Evolutionary conservation across 176 grass and related monocot genomes (phyloP).

Genomic region (Microstegium vimineum): DNA sequence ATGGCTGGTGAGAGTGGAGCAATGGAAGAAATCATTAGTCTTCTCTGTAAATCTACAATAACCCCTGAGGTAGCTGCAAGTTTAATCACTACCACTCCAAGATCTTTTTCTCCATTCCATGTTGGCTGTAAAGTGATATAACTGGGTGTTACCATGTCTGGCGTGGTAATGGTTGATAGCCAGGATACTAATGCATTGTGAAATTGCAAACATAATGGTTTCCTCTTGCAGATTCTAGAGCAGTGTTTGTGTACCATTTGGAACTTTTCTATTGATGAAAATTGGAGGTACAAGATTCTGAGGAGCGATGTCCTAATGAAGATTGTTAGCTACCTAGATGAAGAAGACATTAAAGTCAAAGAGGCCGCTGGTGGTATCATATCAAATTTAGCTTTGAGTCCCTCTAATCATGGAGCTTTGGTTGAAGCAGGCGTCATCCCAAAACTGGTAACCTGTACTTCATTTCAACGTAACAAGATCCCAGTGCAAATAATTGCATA

Average conservation of each 20-base stretch:
- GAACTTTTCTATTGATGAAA: slow-evolving; percentile 69
- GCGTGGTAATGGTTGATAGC: slow-evolving; percentile 1
- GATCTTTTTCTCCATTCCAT: slow-evolving; percentile 1
- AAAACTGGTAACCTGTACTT: slow-evolving; percentile 50
- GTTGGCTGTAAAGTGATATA: slow-evolving; percentile 13
- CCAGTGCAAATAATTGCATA: not conserved
- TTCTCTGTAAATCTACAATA: slow-evolving; percentile 44
- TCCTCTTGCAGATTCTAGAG: slow-evolving; percentile 50
- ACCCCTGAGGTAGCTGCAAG: slow-evolving; percentile 54
- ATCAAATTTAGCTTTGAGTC: slow-evolving; percentile 60
- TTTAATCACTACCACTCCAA: not conserved
- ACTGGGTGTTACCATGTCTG: not conserved
- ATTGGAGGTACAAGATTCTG: slow-evolving; percentile 47
- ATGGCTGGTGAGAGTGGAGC: slow-evolving; percentile 38
- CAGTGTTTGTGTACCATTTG: slow-evolving; percentile 64
- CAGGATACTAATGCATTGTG: slow-evolving; percentile 1
- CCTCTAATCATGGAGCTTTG: slow-evolving; percentile 38
- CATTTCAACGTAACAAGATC: not conserved
- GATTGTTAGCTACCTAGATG: slow-evolving; percentile 58
- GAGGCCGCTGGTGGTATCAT: slow-evolving; percentile 57
- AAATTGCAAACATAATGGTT: slow-evolving; percentile 2
- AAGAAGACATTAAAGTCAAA: slow-evolving; percentile 65
- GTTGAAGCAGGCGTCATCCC: slow-evolving; percentile 63
- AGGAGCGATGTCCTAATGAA: slow-evolving; percentile 39
- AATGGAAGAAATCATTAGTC: slow-evolving; percentile 60